Evolutionary conservation across 495 filamentous ascomycete genomes (phyloP), one percentile per base, ranked within the genome.

Genomic region (Neurospora sublineolata): DNA sequence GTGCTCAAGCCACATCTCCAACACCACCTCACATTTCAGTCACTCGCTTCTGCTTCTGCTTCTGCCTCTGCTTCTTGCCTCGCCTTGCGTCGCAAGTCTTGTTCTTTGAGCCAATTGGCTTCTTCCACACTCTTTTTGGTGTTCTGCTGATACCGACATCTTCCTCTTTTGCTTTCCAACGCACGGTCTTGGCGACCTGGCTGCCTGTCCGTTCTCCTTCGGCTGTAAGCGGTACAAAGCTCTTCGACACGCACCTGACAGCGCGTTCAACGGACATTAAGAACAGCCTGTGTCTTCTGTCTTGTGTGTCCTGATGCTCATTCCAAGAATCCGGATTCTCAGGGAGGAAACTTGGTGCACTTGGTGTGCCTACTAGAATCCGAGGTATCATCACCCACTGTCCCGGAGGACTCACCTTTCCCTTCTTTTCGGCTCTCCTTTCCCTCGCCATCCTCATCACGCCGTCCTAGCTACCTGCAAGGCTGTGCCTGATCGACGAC

Each of bases 401-500:
- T 70, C 76, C 69, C 39, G 23, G 37, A 52, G 52, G 27, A 33
- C 52, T 64, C 27, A 33, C 52, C 52, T 33, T 64, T 64, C 52
- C 52, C 52, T 33, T 30, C 12, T 60, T 60, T 30, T 60, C 52
- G 23, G 52, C 52, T 33, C 52, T 60, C 12, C 27, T 60, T 60
- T 60, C 27, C 20, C 52, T 64, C 37, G 37, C 37, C 46, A 27
- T 36, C 30, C 38, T 69, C 42, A 33, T 67, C 64, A 64, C 52
- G 52, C 27, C 14, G 27, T 9, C 52, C 52, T 64, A 33, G 27
- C 3, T 64, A 64, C 37, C 73, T 76, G 73, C 75, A 76, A 64
- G 70, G 52, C 71, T 68, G 68, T 78, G 76, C 78, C 71, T 82
- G 81, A 80, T 83, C 81, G 72, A 72, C 80, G 14, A 64, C 75